phyloP scores from a whole-genome alignment of 192 early-diverging fungal genomes.

The Backusella macrospora region DNA sequence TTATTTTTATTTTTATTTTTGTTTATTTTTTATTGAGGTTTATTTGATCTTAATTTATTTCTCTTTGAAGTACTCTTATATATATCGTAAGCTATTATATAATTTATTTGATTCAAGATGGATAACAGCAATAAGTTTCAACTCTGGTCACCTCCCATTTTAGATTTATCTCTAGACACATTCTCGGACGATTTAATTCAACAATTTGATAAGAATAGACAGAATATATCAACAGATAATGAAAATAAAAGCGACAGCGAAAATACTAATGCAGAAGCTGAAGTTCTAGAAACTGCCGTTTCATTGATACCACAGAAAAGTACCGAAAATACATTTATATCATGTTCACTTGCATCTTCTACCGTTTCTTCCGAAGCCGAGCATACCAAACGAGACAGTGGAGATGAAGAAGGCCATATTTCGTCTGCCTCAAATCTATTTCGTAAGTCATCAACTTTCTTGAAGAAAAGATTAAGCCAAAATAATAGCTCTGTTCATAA shows the following conservation, averaged over 20 bases:
- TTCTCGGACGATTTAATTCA: slow-evolving; percentile 8
- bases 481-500: neutral
- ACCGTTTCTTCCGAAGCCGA: neutral
- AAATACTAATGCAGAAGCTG: neutral
- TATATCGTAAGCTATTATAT: slow-evolving; percentile 12
- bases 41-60: slow-evolving; percentile 1
- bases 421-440: slow-evolving; percentile 12
- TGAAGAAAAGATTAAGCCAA: slow-evolving; percentile 17
- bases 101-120: neutral
- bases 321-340: neutral
- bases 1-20: neutral
- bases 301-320: neutral
- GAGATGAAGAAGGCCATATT: neutral
- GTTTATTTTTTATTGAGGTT: neutral
- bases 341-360: neutral
- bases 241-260: neutral
- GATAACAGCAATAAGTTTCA: slow-evolving; percentile 5
- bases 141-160: slow-evolving; percentile 18
- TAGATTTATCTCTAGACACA: slow-evolving; percentile 15
- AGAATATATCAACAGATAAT: neutral
- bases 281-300: neutral
- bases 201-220: slow-evolving; percentile 18
- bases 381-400: neutral
- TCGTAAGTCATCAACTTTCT: slow-evolving; percentile 17
- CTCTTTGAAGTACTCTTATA: neutral